Evolutionary conservation across 164 flowering plant genomes (phyloP).

Genomic region (Magnolia kwangsiensis): DNA sequence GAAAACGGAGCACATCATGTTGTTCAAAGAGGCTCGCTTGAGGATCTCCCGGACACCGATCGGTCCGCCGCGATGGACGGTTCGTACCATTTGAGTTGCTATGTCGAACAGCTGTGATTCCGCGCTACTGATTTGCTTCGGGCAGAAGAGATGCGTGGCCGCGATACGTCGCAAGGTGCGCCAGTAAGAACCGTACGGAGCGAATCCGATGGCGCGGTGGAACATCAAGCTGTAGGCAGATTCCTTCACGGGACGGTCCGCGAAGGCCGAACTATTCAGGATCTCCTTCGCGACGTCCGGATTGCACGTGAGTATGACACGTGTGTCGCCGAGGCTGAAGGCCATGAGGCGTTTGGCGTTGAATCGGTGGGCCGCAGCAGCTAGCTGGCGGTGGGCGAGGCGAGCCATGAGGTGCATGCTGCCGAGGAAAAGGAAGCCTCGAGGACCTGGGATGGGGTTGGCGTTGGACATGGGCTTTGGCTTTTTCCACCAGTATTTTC

Average conservation of each 20-base stretch:
- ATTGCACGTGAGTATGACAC: constrained; percentile 31
- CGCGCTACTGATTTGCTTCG: constrained; percentile 25
- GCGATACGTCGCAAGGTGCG: constrained; percentile 37
- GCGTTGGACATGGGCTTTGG: neutral
- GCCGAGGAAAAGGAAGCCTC: constrained; percentile 41
- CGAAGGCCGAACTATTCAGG: constrained; percentile 35
- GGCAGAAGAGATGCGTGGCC: constrained; percentile 41
- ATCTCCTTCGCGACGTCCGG: constrained; percentile 45
- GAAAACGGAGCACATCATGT: constrained; percentile 47
- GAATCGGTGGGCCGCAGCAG: constrained; percentile 21
- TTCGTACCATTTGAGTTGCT: constrained; percentile 24
- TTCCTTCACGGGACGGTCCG: constrained; percentile 43
- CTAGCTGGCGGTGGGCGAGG: constrained; percentile 37
- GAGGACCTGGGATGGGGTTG: constrained; percentile 33
- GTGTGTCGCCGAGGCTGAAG: constrained; percentile 41
- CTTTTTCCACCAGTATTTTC: constrained; percentile 22
- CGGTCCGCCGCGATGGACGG: neutral
- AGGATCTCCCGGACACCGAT: constrained; percentile 27
- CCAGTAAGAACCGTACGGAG: constrained; percentile 49
- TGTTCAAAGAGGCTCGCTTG: constrained; percentile 35
- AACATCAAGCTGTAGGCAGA: constrained; percentile 45
- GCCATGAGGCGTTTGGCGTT: constrained; percentile 43
- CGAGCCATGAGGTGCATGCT: constrained; percentile 32
- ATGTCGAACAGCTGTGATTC: constrained; percentile 20
- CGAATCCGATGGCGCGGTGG: constrained; percentile 49